phyloP scores from a whole-genome alignment of 2,329 filamentous ascomycete species.

The Aspergillus melleus region DNA sequence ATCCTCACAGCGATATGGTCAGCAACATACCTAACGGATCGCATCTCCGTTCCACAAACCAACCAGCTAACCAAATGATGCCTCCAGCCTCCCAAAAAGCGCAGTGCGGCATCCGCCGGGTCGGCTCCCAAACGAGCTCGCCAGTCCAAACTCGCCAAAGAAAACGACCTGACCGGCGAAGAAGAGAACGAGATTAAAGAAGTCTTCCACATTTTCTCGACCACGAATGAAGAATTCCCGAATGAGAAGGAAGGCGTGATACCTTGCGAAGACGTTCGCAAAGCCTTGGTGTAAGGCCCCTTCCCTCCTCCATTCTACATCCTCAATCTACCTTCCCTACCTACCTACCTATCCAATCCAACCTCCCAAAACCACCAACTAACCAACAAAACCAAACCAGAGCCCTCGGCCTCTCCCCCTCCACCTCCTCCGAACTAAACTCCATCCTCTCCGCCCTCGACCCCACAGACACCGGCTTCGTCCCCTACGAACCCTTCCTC shows the following conservation, averaged over 20 bases:
- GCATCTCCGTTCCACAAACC: not conserved
- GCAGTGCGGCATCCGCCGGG: constrained; percentile 31
- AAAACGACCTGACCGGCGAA: constrained; percentile 78
- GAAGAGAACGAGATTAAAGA: constrained; percentile 91
- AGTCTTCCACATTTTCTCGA: constrained; percentile 78
- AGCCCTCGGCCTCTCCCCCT: constrained; percentile 75
- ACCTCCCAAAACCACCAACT: not conserved
- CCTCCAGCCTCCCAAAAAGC: constrained; percentile 39
- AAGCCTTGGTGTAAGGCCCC: constrained; percentile 67
- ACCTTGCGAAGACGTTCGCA: constrained; percentile 65
- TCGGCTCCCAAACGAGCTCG: constrained; percentile 49
- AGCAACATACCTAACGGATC: not conserved
- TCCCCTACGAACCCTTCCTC: constrained; percentile 78
- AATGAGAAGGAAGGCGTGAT: constrained; percentile 73
- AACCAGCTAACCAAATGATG: not conserved
- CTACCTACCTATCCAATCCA: not conserved
- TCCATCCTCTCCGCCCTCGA: constrained; percentile 82
- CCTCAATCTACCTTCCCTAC: not conserved
- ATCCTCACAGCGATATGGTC: not conserved
- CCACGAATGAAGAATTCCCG: constrained; percentile 58
- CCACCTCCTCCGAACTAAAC: constrained; percentile 64
- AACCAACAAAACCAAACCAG: constrained; percentile 44
- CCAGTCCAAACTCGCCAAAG: constrained; percentile 86
- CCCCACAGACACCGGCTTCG: constrained; percentile 74
- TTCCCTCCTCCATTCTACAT: not conserved